Evolutionary conservation across 768 basidiomycete genomes (phyloP).

Genomic region (Suillus occidentalis): DNA sequence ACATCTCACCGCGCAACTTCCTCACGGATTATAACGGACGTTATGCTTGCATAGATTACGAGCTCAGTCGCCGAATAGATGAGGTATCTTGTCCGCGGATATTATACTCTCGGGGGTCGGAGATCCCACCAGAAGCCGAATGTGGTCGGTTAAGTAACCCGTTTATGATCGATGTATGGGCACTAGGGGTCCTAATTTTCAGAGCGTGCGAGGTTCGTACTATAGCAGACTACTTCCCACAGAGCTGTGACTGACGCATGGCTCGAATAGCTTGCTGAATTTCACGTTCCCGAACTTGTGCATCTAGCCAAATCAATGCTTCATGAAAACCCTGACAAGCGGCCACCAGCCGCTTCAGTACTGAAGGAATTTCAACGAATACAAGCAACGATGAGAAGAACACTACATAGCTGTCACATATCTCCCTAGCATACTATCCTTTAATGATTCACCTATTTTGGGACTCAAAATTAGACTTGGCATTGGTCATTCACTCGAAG

Average conservation of each 20-base stretch:
- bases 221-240: not conserved
- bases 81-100: constrained; percentile 37
- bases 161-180: constrained; percentile 76
- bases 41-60: constrained; percentile 77
- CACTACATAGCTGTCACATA: constrained; percentile 25
- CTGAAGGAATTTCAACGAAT: constrained; percentile 54
- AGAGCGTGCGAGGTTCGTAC: constrained; percentile 60
- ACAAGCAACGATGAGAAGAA: constrained; percentile 40
- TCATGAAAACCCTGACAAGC: constrained; percentile 45
- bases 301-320: constrained; percentile 61
- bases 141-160: constrained; percentile 49
- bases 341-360: constrained; percentile 51
- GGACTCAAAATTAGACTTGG: not conserved
- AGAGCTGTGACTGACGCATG: constrained; percentile 11
- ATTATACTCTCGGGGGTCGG: constrained; percentile 53
- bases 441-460: not conserved
- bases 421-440: not conserved
- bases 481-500: constrained; percentile 3
- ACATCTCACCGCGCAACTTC: constrained; percentile 70
- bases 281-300: constrained; percentile 59
- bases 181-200: constrained; percentile 62
- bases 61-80: constrained; percentile 59
- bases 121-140: constrained; percentile 71
- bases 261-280: constrained; percentile 45
- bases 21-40: constrained; percentile 62